Evolutionary conservation across 208 protist genomes (phyloP), one percentile per base, ranked within the genome.

Genomic region (Ichthyophonus hoferi): DNA sequence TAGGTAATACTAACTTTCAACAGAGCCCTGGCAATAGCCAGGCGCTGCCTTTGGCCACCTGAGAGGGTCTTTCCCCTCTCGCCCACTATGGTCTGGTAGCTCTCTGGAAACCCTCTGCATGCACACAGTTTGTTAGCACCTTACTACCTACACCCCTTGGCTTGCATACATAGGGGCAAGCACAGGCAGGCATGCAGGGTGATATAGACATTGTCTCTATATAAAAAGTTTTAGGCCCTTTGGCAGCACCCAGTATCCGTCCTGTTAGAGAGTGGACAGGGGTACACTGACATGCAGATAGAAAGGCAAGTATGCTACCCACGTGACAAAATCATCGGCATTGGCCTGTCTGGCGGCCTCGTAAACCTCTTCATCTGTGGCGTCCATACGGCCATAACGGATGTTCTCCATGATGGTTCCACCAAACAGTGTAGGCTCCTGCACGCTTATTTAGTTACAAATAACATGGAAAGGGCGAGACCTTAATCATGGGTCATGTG

Each of bases 281-380:
- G 24, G 43, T 67, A 3, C 3, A 24, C 24, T 3, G 3, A 67
- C 43, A 67, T 31, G 24, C 24, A 67, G 3, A 67, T 67, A 67
- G 43, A 24, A 67, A 67, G 12, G 43, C 43, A 67, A 67, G 43
- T 67, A 24, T n/a, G n/a, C n/a, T 24, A 85, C 81, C 31, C 38
- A 85, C 41, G 1, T n/a, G 14, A 95, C 92, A 67, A 94, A 94
- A 1, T 83, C n/a, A 43, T 94, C 88, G 17, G 87, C 85, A 86
- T 94, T 94, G 37, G 93, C 87, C 3, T 83, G 40, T 0, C 37
- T 24, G 14, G 86, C 76, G 1, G 94, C 95, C 34, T 39, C 42
- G n/a, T 86, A 42, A 34, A 94, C 90, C 42, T 96, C 94, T 40
- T 83, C 87, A 24, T 83, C 79, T 34, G 87, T 89, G 3, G 41